Evolutionary conservation across 2,329 filamentous ascomycete genomes (phyloP).

Genomic region (Aspergillus brunneoviolaceus): DNA sequence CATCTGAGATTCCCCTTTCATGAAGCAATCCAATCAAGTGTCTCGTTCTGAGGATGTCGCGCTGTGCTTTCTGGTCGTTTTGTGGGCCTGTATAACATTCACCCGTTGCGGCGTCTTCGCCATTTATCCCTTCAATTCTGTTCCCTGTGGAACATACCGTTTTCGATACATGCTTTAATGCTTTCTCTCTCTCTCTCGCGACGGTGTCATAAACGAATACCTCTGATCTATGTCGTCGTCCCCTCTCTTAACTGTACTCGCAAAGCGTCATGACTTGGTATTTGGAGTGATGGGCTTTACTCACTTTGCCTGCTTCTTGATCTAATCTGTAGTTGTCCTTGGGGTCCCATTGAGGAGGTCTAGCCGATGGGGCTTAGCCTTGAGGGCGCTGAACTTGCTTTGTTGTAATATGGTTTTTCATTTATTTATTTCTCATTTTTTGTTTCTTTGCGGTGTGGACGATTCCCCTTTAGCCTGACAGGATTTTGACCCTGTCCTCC

Average conservation of each 20-base stretch:
- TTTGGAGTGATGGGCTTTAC: conserved; percentile 8
- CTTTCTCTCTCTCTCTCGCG: conserved; percentile 4
- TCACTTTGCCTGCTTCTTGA: conserved; percentile 12
- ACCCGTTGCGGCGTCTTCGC: conserved; percentile 15
- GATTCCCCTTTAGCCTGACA: conserved; percentile 29
- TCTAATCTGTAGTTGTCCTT: conserved; percentile 23
- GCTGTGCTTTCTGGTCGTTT: conserved; percentile 34
- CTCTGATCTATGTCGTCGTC: conserved; percentile 6
- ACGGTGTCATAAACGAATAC: neutral
- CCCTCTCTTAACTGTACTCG: conserved; percentile 11
- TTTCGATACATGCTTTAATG: conserved; percentile 11
- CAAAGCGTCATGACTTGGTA: conserved; percentile 5
- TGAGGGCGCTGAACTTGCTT: conserved; percentile 1
- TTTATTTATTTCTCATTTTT: conserved; percentile 8
- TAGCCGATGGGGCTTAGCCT: neutral
- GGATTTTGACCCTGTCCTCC: neutral
- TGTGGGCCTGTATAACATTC: conserved; percentile 39
- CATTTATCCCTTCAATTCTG: conserved; percentile 24
- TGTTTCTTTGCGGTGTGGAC: conserved; percentile 21
- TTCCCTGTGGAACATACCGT: conserved; percentile 18
- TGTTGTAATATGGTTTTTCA: conserved; percentile 15
- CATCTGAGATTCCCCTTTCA: conserved; percentile 31
- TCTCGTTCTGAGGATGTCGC: conserved; percentile 35
- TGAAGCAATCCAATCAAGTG: conserved; percentile 41
- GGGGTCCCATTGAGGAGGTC: conserved; percentile 1